Conservation (phyloP, 192 early-diverging fungal genomes). For the Coemansia sp. region DNA sequence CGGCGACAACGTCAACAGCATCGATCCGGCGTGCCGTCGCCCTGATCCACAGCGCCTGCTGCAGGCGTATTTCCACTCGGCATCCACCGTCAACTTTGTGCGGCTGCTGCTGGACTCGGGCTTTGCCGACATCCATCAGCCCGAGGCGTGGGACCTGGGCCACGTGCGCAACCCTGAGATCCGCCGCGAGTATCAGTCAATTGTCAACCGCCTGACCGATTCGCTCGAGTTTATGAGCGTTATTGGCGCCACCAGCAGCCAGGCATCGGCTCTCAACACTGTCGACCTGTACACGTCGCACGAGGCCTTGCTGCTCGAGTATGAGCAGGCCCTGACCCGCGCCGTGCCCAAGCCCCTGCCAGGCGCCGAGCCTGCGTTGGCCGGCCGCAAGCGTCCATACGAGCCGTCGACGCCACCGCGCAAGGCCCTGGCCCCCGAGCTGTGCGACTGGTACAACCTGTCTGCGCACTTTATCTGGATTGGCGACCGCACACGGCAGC, state of each 20-base stretch:
- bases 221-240: slow-evolving; percentile 92
- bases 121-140: slow-evolving; percentile 92
- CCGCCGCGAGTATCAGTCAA: slow-evolving; percentile 83
- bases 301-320: slow-evolving; percentile 93
- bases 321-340: slow-evolving; percentile 85
- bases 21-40: slow-evolving; percentile 75
- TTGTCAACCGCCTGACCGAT: slow-evolving; percentile 84
- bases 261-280: slow-evolving; percentile 60
- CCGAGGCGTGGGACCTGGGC: slow-evolving; percentile 83
- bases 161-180: slow-evolving; percentile 81
- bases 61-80: slow-evolving; percentile 96
- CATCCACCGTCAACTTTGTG: slow-evolving; percentile 94
- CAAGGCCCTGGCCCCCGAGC: slow-evolving; percentile 35
- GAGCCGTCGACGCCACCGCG: slow-evolving; percentile 49
- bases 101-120: slow-evolving; percentile 77
- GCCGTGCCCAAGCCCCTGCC: slow-evolving; percentile 48
- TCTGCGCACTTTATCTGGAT: slow-evolving; percentile 98
- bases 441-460: slow-evolving; percentile 81
- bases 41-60: slow-evolving; percentile 94
- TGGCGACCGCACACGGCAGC: slow-evolving; percentile 94
- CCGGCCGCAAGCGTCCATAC: slow-evolving; percentile 24
- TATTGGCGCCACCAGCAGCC: slow-evolving; percentile 79
- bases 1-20: slow-evolving; percentile 98
- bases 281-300: slow-evolving; percentile 95
- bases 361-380: neutral